Base-by-base conservation (phyloP, 2,329 filamentous ascomycete species). In the Diaporthe ampelina region DNA sequence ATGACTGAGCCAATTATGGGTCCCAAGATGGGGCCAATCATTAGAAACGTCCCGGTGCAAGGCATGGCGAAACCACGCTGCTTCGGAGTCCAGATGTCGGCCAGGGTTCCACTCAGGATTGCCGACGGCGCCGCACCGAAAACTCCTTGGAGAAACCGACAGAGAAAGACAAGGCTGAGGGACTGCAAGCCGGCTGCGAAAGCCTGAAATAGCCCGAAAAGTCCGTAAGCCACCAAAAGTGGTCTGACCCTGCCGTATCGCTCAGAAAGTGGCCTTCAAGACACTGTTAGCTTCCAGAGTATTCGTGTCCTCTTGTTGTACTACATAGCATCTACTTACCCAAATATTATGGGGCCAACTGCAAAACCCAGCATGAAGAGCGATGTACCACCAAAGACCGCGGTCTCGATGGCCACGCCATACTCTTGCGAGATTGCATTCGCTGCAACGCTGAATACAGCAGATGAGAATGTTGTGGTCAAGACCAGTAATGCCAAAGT, bases 61-160 rank as follows among this genome's bases (percentile, higher is more conserved):
- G 68, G 37, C 35, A 71, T 43, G 17, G 68, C 68, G n/a, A 71
- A 43, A 17, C 68, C 68, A n/a, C 68, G 68, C 21, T 54, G 56
- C 19, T 48, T 43, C 13, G 68, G 68, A 50, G 56, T 54, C 68
- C 68, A 71, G n/a, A 71, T n/a, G 40, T 71, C 68, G 10, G 54
- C 68, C 11, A 71, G 37, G 24, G 48, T 40, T 56, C 65, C 32
- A 58, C 52, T 71, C 8, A 59, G 19, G n/a, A 71, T 71, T 10
- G 56, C 52, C 24, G 57, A 57, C 17, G 68, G 24, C 32, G 68
- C 40, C 5, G 56, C 37, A 15, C 68, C 68, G 24, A 71, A 71
- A 17, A 37, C 52, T 21, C 68, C 68, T 9, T 40, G 37, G 17
- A 71, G 54, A n/a, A 71, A 71, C 11, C 68, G 68, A 37, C 68